These are phyloP conservation scores for Malassezia slooffiae DNA, from an alignment of 1,284 basidiomycete genomes.

Conservation along the genomic window DNA sequence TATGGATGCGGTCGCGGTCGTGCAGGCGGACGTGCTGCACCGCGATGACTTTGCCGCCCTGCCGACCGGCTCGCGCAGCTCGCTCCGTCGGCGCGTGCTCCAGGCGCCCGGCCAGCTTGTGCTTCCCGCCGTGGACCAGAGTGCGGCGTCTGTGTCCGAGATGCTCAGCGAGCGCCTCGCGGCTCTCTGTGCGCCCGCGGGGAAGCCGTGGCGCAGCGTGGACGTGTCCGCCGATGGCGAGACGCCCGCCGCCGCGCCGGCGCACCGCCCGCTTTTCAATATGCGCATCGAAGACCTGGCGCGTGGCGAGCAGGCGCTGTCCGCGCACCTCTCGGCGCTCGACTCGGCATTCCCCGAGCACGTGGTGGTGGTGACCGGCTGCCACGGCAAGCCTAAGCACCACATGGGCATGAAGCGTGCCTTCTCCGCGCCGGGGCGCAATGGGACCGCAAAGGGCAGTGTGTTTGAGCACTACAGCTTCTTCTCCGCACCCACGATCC, in stretches of 20 bases:
- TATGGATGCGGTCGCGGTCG: constrained; percentile 9
- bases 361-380: constrained; percentile 3
- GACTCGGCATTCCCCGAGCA: constrained; percentile 10
- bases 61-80: not conserved
- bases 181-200: too few species aligned
- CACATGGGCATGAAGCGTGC: not conserved
- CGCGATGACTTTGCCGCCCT: constrained; percentile 1
- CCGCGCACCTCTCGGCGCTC: not conserved
- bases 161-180: too few species aligned
- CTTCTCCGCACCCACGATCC: constrained; percentile 7
- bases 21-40: constrained; percentile 9
- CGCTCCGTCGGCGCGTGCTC: constrained; percentile 9
- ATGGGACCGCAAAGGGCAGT: not conserved
- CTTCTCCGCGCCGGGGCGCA: not conserved
- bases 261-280: too few species aligned
- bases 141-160: too few species aligned
- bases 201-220: too few species aligned
- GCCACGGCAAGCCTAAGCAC: too few species aligned
- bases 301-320: too few species aligned
- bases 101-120: constrained; percentile 7
- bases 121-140: constrained; percentile 8
- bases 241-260: too few species aligned
- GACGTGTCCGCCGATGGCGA: too few species aligned
- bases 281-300: too few species aligned
- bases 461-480: not conserved